Evolutionary conservation across 2,329 filamentous ascomycete genomes (phyloP).

Genomic region (Talaromyces sp.): DNA sequence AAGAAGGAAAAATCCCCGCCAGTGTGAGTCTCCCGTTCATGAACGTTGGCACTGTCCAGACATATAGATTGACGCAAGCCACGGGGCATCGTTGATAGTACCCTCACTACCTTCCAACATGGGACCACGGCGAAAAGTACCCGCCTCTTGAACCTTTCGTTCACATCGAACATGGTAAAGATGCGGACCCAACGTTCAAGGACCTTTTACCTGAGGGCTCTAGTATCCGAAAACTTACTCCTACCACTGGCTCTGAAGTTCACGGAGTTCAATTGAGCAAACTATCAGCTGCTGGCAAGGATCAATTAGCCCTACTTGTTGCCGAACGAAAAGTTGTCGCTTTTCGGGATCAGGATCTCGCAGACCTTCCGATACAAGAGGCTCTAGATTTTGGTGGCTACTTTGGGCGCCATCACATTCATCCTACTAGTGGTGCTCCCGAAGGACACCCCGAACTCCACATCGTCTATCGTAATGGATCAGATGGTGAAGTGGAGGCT

Average conservation of each 20-base stretch:
- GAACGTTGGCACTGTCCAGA: neutral
- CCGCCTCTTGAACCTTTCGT: constrained; percentile 38
- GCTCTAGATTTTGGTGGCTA: constrained; percentile 23
- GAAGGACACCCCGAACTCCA: constrained; percentile 11
- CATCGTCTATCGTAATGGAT: constrained; percentile 10
- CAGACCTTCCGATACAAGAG: constrained; percentile 17
- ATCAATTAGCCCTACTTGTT: constrained; percentile 47
- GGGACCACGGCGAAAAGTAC: constrained; percentile 28
- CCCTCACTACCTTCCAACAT: constrained; percentile 24
- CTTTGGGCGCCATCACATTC: constrained; percentile 25
- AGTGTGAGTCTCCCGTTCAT: neutral
- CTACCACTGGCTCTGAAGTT: constrained; percentile 46
- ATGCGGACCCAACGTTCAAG: constrained; percentile 41
- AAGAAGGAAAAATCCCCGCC: neutral
- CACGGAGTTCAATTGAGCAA: constrained; percentile 46
- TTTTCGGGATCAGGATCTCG: constrained; percentile 18
- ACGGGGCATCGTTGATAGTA: constrained; percentile 16
- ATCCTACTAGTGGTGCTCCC: constrained; percentile 14
- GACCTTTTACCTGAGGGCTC: constrained; percentile 34
- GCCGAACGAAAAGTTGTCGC: constrained; percentile 20
- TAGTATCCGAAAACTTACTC: constrained; percentile 17
- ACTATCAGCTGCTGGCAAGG: constrained; percentile 46
- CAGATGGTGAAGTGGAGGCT: constrained; percentile 7
- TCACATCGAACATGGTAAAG: constrained; percentile 37
- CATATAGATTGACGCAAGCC: neutral